phyloP scores from a whole-genome alignment of 2,329 filamentous ascomycete genomes.

The Sordariomycetes sp. region DNA sequence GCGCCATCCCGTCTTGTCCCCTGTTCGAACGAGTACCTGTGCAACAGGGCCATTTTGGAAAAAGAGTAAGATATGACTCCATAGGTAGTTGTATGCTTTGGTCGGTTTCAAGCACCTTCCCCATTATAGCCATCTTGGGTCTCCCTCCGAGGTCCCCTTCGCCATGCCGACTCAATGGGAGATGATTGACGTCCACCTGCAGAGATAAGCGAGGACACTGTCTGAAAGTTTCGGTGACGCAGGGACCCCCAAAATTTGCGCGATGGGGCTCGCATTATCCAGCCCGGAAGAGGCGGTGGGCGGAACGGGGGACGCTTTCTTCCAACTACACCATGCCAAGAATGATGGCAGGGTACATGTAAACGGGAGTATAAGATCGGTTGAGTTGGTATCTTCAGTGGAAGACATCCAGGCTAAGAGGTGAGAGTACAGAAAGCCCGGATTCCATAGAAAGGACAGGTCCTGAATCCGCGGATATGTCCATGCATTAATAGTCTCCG shows the following conservation, averaged over 20 bases:
- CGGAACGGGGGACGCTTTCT: neutral
- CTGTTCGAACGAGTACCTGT: neutral
- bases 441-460: neutral
- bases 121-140: neutral
- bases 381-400: no score
- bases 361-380: neutral
- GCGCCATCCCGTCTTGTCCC: neutral
- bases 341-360: neutral
- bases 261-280: neutral
- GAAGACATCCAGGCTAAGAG: no score
- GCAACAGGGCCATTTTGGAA: neutral
- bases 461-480: neutral
- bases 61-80: no score
- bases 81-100: no score
- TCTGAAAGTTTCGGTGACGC: neutral
- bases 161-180: neutral
- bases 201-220: neutral
- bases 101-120: neutral
- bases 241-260: neutral
- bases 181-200: neutral
- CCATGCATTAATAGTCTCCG: neutral
- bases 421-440: no score
- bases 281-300: neutral
- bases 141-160: neutral
- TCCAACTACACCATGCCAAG: neutral